Base-by-base conservation (phyloP, 83 land plant genomes). In the Diphasiastrum complanatum region DNA sequence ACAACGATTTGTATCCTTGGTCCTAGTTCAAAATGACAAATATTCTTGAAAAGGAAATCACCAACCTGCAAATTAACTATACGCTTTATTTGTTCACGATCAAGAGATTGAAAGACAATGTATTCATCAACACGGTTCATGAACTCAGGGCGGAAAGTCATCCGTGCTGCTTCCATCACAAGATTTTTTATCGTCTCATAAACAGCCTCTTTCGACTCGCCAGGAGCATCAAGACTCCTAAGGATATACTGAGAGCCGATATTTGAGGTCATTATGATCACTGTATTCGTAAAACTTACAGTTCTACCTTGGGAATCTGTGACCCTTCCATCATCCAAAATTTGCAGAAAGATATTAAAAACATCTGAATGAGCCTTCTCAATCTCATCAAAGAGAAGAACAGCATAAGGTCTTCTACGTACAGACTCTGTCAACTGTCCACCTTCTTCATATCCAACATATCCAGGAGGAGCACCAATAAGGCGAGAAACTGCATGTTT, bases 371-470 rank as follows among this genome's bases (percentile, higher is more conserved):
- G 89, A 4, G 93, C 89, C 67, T 87, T 87, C 62, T 87, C 93
- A 52, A 87, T 81, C 45, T 87, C 93, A 68, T 87, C 93, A 66
- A 87, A 84, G n/a, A 87, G 76, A 27, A 87, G 81, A 3, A 87
- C 86, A 35, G 84, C 79, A 43, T 87, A 87, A 40, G 87, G 91
- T 65, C 95, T 82, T 33, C 90, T 59, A 1, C 91, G 80, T 45
- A 89, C 81, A 29, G 67, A 68, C 72, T 85, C 87, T 11, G 87
- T 89, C 34, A 89, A 61, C 59, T 89, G 91, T 14, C 91, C 87
- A 33, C 95, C 91, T 71, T 89, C 95, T 61, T 85, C 91, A 62
- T 85, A 89, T 6, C 91, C 91, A 31, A 89, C 83, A 72, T 85
- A 82, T 40, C 95, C 95, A 29, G 85, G 95, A 29, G 95, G 95